A percentile compares a stretch with the other conserved stretches of the same genome.
phyloP scores from a whole-genome alignment of 2,329 filamentous ascomycete genomes.

The Monilinia fructicola region DNA sequence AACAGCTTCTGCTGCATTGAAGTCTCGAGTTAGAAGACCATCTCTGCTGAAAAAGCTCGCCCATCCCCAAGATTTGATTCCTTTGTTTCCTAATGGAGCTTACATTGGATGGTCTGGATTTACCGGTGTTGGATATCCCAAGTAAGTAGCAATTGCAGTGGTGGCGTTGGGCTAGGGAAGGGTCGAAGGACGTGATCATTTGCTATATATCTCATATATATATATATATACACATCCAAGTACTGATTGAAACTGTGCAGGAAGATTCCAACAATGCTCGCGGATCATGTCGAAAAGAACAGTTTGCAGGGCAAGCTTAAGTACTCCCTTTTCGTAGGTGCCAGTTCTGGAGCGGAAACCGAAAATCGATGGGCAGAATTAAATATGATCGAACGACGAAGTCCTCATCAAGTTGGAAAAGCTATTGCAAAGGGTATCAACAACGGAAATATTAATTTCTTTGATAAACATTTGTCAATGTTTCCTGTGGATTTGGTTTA shows the following conservation, averaged over 20 bases:
- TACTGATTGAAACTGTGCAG: conserved; percentile 45
- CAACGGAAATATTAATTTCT: conserved; percentile 83
- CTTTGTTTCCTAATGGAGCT: conserved; percentile 78
- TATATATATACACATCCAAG: too few species aligned
- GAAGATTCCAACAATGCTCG: conserved; percentile 79
- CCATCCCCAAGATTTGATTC: conserved; percentile 74
- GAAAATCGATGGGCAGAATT: conserved; percentile 88
- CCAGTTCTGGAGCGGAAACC: conserved; percentile 81
- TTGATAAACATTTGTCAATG: conserved; percentile 92
- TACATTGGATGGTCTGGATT: conserved; percentile 92
- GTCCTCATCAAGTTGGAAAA: conserved; percentile 88
- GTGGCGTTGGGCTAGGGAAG: not conserved
- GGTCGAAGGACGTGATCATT: not conserved
- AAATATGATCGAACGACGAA: conserved; percentile 85
- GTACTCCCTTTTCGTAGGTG: conserved; percentile 85
- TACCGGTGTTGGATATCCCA: conserved; percentile 86
- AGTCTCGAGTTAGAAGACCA: conserved; percentile 71
- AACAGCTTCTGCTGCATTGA: conserved; percentile 55
- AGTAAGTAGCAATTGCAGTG: conserved; percentile 52
- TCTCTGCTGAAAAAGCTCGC: conserved; percentile 79
- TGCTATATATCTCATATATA: not conserved
- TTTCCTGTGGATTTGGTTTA: conserved; percentile 86
- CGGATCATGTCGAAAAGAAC: conserved; percentile 88
- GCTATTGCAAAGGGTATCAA: conserved; percentile 89
- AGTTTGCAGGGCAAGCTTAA: conserved; percentile 78